Evolutionary conservation across 2,329 filamentous ascomycete genomes (phyloP), one percentile per base, ranked within the genome.

Genomic region (Ampelomyces quisqualis): DNA sequence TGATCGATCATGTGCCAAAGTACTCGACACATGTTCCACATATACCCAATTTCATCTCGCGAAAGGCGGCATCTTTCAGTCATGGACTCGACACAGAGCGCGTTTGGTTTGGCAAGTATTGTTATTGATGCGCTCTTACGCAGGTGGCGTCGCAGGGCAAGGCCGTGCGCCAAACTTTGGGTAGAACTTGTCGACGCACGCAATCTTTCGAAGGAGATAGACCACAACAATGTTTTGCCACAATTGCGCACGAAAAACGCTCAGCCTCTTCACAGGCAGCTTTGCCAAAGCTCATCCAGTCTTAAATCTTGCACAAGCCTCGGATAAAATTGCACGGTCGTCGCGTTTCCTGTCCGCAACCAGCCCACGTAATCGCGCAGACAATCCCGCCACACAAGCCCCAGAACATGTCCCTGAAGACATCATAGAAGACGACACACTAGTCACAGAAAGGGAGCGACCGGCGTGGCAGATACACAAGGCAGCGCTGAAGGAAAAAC

Each of bases 401-500:
- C 34, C 24, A 30, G 29, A 14, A 28, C 15, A 24, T 14, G n/a
- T 21, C 10, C n/a, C 24, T 19, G 49, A 49, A 21, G 37, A 44
- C 37, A 31, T 38, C 33, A 30, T 20, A 10, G 38, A 50, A 21
- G 32, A 13, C 27, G 43, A 40, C 14, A n/a, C 8, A 3, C 6
- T 15, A 8, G 7, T 7, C 3, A 9, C 7, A 10, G 14, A 13
- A 17, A 32, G 47, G 9, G 47, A 58, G 21, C 56, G 53, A 11
- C 78, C 83, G 49, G 45, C 59, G 3, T 97, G 93, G 93, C 77
- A 80, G 63, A 66, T 80, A 10, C 86, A 96, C 53, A 96, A 95
- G 65, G 73, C 72, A 2, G 85, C 82, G 0, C 70, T 94, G 23
- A 79, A 84, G 56, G 69, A 80, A 46, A 98, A 97, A 61, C 93